Evolutionary conservation across 768 basidiomycete genomes (phyloP), one percentile per base, ranked within the genome.

Genomic region (Neoboletus subvelutipes): DNA sequence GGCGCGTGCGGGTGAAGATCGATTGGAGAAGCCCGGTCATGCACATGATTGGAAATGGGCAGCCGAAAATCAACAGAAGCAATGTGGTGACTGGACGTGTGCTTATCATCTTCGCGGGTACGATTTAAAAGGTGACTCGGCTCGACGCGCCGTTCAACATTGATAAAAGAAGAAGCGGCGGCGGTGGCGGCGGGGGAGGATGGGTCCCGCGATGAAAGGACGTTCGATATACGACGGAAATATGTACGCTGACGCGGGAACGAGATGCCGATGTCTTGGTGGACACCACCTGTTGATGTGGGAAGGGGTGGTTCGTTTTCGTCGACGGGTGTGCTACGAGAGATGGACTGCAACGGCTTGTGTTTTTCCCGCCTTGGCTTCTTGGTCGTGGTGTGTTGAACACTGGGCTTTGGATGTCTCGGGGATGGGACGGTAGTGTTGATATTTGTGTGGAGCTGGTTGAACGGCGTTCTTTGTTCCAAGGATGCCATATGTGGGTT

Each of bases 1-100:
- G 64, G 59, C 2, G 50, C 8, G 29, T 50, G 53, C 15, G 51
- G 37, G 20, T 52, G 67, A 52, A 54, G 54, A 69, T 69, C 67
- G 39, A 48, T 62, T 28, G 57, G 55, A 69, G 67, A 69, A 64
- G 67, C n/a, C n/a, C n/a, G n/a, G n/a, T n/a, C n/a, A n/a, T n/a
- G n/a, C n/a, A n/a, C n/a, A n/a, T 12, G 31, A 34, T 20, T 17
- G 18, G 2, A 15, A 13, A 62, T 57, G 8, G 61, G 49, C 42
- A 56, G 46, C 52, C 53, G 45, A 39, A 58, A 67, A 62, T 67
- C 67, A 20, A 59, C 58, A 12, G 57, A 68, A 59, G 62, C 36
- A 22, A 46, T 24, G 11, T 60, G 59, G 48, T 55, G 66, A 61
- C 64, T 55, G 31, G 10, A 24, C 29, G 47, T 46, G 54, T 15